Conservation (phyloP, 2,329 filamentous ascomycete species). For the Colletotrichum brevisporum region DNA sequence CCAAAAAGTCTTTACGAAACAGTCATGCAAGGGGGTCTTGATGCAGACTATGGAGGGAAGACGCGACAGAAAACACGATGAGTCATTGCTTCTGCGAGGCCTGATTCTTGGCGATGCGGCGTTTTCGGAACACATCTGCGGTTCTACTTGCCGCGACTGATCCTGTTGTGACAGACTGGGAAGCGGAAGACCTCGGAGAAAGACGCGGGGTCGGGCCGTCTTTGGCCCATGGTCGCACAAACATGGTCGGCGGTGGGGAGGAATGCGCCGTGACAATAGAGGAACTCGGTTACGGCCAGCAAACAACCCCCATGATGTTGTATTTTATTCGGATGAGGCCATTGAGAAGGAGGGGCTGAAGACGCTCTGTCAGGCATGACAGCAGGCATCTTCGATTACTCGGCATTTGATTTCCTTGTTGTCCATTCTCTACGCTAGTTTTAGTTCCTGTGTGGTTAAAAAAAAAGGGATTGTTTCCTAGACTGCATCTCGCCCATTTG, state of each 20-base stretch:
- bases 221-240: conserved; percentile 4
- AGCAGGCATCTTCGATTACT: conserved; percentile 50
- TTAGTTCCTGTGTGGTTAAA: conserved; percentile 38
- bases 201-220: conserved; percentile 36
- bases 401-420: conserved; percentile 56
- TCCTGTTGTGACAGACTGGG: conserved; percentile 20
- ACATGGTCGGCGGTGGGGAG: conserved; percentile 7
- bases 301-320: conserved; percentile 46
- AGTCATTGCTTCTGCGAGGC: conserved; percentile 41
- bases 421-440: conserved; percentile 42
- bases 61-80: conserved; percentile 35
- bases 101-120: conserved; percentile 40
- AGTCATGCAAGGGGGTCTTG: conserved; percentile 50
- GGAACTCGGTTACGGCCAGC: conserved; percentile 21
- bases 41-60: conserved; percentile 49
- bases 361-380: conserved; percentile 49
- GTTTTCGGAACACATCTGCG: conserved; percentile 40
- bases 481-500: neutral
- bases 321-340: conserved; percentile 53
- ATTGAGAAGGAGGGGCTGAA: conserved; percentile 37
- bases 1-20: conserved; percentile 54
- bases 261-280: conserved; percentile 4
- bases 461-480: conserved; percentile 33
- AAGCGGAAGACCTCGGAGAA: conserved; percentile 42
- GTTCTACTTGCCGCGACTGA: conserved; percentile 30